phyloP scores from a whole-genome alignment of 2,329 filamentous ascomycete species.

The Botrytis elliptica region DNA sequence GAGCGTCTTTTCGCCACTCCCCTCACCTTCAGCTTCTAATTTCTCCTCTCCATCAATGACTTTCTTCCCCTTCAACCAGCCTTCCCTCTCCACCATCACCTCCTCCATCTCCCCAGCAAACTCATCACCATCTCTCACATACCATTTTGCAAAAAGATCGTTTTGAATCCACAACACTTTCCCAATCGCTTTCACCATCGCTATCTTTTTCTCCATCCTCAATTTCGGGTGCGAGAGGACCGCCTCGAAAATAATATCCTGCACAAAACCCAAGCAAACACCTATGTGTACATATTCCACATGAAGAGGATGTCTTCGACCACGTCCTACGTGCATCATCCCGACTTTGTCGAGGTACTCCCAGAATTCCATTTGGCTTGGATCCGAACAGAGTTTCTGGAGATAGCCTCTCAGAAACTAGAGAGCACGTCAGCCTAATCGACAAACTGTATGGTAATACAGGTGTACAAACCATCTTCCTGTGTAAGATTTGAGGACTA shows the following conservation, averaged over 20 bases:
- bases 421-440: background rate
- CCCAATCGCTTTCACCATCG: constrained; percentile 70
- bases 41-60: constrained; percentile 2
- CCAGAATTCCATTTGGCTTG: constrained; percentile 48
- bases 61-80: constrained; percentile 16
- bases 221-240: constrained; percentile 63
- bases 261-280: constrained; percentile 69
- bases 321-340: constrained; percentile 21
- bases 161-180: constrained; percentile 90
- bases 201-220: constrained; percentile 65
- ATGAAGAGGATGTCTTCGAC: constrained; percentile 17
- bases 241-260: constrained; percentile 74
- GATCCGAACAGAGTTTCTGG: constrained; percentile 17
- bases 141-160: constrained; percentile 82
- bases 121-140: constrained; percentile 40
- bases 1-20: background rate
- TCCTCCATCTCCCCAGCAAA: constrained; percentile 16
- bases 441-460: background rate
- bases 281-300: constrained; percentile 76
- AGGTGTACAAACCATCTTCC: constrained; percentile 40
- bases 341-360: constrained; percentile 82
- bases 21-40: background rate
- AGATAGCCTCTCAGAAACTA: constrained; percentile 16
- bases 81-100: constrained; percentile 15
- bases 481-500: constrained; percentile 70